Base-by-base conservation (phyloP, 805 yeast species). In the Suhomyces prunicola region DNA sequence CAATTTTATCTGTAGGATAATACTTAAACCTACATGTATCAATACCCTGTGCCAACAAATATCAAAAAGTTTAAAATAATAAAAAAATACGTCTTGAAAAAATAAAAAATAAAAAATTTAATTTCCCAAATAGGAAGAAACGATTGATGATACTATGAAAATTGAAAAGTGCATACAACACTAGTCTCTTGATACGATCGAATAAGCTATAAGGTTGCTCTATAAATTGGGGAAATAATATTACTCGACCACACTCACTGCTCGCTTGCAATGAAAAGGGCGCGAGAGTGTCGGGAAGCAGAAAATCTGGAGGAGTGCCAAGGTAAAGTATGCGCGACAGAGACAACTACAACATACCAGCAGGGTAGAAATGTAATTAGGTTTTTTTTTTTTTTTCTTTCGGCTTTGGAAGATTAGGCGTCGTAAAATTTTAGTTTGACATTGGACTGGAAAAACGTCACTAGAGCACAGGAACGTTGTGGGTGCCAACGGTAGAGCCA, bases 1-100 rank as follows among this genome's bases (percentile, higher is more conserved):
- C 46, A 48, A 29, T 41, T 33, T 48, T 48, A 48, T 41, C 51
- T 47, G 26, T 48, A 41, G 40, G 31, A 23, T 42, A 48, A 48
- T 48, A 24, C 47, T 39, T 42, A 17, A 31, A 45, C 33, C 23
- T 48, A 48, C 47, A 48, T 47, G 39, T 22, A 48, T 29, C 23
- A n/a, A 39, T 29, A 29, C 47, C 50, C 13, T 5, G 23, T 3
- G 26, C 29, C 31, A 31, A 22, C 42, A 42, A 31, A 48, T 40
- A 48, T 27, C 31, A 5, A 27, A 17, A 17, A 12, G 44, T 39
- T 15, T 35, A 35, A 48, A 40, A 48, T 40, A 27, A 13, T 19
- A n/a, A 48, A 9, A 6, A 33, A 19, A 24, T 39, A 39, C 4
- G 24, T 8, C n/a, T 10, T 29, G 19, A 31, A 48, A 41, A 48